Base-by-base conservation (phyloP, 306 rosid species). In the Cucumis hystrix region DNA sequence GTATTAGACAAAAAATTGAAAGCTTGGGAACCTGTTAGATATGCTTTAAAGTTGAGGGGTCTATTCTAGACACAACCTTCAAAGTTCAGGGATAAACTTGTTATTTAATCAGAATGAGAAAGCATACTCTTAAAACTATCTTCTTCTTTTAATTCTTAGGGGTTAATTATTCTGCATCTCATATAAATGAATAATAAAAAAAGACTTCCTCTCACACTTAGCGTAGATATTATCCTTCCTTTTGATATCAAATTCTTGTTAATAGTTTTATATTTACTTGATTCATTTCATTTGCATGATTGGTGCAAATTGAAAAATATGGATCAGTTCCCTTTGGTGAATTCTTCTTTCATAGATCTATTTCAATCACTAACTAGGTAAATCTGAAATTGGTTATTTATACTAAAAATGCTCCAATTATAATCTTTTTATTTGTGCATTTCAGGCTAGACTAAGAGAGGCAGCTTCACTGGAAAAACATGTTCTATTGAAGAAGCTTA, bases 391-490 rank as follows among this genome's bases (percentile, higher is more conserved):
- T 25, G 16, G 20, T 25, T 49, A 23, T 71, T 2, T 25, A 51
- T 73, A 9, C 0, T 1, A 1, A 30, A 35, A 30, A 58, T n/a
- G 5, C 25, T n/a, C 55, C 20, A 57, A 7, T 67, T 67, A 68
- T 79, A 64, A 78, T 55, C 25, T 79, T 55, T 47, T 82, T 45
- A 56, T 52, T 9, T 86, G 72, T 82, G 82, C 79, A 72, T 64
- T 87, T 78, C 91, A 93, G 98, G 97, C 97, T 61, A 89, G 90
- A 86, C 93, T 91, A 33, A 86, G 93, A 78, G 98, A 89, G 76
- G 98, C 96, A 58, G 96, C 97, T 63, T 91, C 98, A 6, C 80
- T 93, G 80, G 98, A 93, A 79, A 93, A 93, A 71, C 97, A 91
- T 52, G 97, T 93, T 61, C 90, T 93, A 77, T 84, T 93, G 85